These are phyloP conservation scores for Globisporangium paddicum DNA, from an alignment of 352 stramenopile genomes.

Conservation along the genomic window DNA sequence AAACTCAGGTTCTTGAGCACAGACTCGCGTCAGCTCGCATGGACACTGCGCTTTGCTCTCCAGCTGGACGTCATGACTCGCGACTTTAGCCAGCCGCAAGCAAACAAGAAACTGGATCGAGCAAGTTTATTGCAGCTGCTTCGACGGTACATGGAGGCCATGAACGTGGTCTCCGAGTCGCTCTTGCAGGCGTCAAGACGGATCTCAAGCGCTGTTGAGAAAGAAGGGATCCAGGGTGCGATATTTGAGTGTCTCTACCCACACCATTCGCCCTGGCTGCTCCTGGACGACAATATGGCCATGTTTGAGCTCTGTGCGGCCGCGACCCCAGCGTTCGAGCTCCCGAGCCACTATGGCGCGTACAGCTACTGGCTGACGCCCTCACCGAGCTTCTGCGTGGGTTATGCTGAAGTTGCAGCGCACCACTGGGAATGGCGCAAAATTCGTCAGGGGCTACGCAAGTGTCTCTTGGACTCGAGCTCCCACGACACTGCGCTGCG, in stretches of 20 bases:
- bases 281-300: constrained; percentile 25
- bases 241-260: constrained; percentile 43
- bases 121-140: constrained; percentile 27
- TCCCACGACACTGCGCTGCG: constrained; percentile 25
- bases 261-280: constrained; percentile 24
- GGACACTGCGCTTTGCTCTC: constrained; percentile 43
- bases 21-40: constrained; percentile 34
- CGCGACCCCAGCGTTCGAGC: constrained; percentile 23
- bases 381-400: constrained; percentile 35
- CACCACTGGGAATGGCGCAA: constrained; percentile 48
- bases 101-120: constrained; percentile 7
- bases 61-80: constrained; percentile 26
- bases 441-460: constrained; percentile 29
- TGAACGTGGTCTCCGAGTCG: constrained; percentile 35
- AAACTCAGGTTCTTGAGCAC: constrained; percentile 24
- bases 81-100: background rate
- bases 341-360: constrained; percentile 27
- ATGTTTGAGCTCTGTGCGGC: constrained; percentile 35
- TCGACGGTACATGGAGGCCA: constrained; percentile 33
- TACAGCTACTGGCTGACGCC: constrained; percentile 26
- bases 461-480: constrained; percentile 27
- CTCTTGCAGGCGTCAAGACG: constrained; percentile 18
- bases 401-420: constrained; percentile 36
- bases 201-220: constrained; percentile 17
- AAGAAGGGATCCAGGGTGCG: constrained; percentile 24